These are phyloP conservation scores for Epichloe gansuensis DNA, from an alignment of 2,329 filamentous ascomycete species.

Conservation along the genomic window DNA sequence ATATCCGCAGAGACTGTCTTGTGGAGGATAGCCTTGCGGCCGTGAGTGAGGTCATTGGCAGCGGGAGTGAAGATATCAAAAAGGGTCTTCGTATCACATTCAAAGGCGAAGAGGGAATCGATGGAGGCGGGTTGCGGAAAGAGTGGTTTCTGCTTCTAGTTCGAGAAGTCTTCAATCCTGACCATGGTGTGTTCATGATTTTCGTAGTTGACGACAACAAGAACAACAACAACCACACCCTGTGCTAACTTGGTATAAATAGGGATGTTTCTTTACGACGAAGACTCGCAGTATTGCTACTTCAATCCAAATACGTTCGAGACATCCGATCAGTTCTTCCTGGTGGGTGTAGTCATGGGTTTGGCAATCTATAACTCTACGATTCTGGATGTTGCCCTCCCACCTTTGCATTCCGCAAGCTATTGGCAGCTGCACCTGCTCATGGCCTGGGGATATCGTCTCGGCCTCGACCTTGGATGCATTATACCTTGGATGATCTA, in stretches of 20 bases:
- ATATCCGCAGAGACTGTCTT: conserved; percentile 70
- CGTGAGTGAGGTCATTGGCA: conserved; percentile 75
- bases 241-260: conserved; percentile 7
- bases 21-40: conserved; percentile 78
- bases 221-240: too few relatives aligned
- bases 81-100: conserved; percentile 82
- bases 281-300: conserved; percentile 83
- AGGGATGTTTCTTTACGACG: conserved; percentile 90
- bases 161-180: conserved; percentile 80
- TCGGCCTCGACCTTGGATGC: conserved; percentile 50
- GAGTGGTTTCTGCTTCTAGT: conserved; percentile 90
- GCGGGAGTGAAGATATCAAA: conserved; percentile 74
- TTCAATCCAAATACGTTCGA: conserved; percentile 88
- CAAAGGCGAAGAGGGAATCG: conserved; percentile 77
- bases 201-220: background rate
- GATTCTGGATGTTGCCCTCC: conserved; percentile 77
- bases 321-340: conserved; percentile 81
- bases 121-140: conserved; percentile 79
- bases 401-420: conserved; percentile 84
- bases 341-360: conserved; percentile 78
- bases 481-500: conserved; percentile 68
- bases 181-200: conserved; percentile 56
- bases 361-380: conserved; percentile 92
- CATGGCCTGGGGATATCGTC: conserved; percentile 41
- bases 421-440: conserved; percentile 64